Evolutionary conservation across 2,329 filamentous ascomycete genomes (phyloP), one percentile per base, ranked within the genome.

Genomic region (Aspergillus pseudonomiae): DNA sequence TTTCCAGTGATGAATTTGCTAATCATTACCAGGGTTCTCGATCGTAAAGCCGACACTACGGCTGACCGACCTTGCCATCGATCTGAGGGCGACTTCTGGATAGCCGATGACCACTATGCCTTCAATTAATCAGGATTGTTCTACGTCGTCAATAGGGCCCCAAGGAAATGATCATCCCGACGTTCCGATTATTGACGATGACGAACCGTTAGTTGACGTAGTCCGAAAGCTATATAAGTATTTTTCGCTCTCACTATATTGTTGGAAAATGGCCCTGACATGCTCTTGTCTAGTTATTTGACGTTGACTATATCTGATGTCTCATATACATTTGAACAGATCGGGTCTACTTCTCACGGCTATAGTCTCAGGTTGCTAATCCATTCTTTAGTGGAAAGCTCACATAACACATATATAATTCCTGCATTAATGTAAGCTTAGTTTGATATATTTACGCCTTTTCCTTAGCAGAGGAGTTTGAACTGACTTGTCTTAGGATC

Each of bases 391-490:
- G 77, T 74, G 4, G 77, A 79, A 28, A 75, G 78, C 50, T 80
- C 78, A 12, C 80, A 81, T 57, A 80, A 82, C 65, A 77, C 78
- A 14, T 75, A 73, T 28, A 77, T 82, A 55, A 75, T 82, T 30
- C 74, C 79, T 28, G 79, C 86, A 36, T 75, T 89, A 46, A 78
- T 88, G 84, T 87, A 77, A 70, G 80, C 73, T 50, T 67, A n/a
- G 50, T 9, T 46, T 48, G 19, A 41, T 52, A 4, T 52, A 50
- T 6, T 4, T 14, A 60, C 4, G 11, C 7, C 7, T 28, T n/a
- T 34, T 10, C 16, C 32, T 39, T 1, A 7, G 43, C 16, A 4
- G 45, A 24, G n/a, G 28, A 24, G 39, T 46, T n/a, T 57, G 12
- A 56, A 48, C 43, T 53, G 19, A 21, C 39, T 16, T 3, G 36